Percentiles rank a stretch among this genome's conserved stretches.
Conservation (phyloP, 2,329 filamentous ascomycete genomes). For the Clonostachys rhizophaga region DNA sequence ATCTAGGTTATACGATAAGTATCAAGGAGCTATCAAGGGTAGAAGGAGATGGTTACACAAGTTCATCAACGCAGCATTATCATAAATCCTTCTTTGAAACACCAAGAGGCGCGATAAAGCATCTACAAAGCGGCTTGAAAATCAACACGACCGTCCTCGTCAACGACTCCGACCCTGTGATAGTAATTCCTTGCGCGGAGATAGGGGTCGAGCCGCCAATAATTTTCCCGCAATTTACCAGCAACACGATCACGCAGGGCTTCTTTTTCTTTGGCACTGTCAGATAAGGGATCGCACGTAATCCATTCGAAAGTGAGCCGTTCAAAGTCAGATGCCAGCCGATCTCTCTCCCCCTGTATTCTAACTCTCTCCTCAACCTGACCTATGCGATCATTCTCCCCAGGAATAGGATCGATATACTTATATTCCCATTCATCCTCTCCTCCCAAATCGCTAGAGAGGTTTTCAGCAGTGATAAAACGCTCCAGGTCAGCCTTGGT, state of each 20-base stretch:
- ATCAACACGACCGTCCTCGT: conserved; percentile 1
- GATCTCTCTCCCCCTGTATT: conserved; percentile 30
- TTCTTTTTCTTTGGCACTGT: conserved; percentile 7
- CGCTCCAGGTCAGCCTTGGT: conserved; percentile 55
- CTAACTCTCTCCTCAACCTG: conserved; percentile 26
- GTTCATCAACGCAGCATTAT: too few relatives aligned
- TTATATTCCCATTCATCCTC: conserved; percentile 63
- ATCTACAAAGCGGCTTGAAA: neutral
- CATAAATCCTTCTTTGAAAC: too few relatives aligned
- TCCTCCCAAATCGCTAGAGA: conserved; percentile 59
- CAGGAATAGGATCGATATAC: conserved; percentile 54
- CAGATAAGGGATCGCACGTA: conserved; percentile 11
- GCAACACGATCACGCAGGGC: conserved; percentile 36
- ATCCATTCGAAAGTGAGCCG: conserved; percentile 55
- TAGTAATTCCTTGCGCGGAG: conserved; percentile 22
- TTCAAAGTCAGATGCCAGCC: conserved; percentile 52
- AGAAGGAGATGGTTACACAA: too few relatives aligned
- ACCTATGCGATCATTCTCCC: conserved; percentile 50
- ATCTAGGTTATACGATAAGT: too few relatives aligned
- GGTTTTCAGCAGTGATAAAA: conserved; percentile 53
- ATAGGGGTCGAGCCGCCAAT: conserved; percentile 69
- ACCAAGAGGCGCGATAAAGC: too few relatives aligned
- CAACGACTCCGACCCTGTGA: conserved; percentile 2
- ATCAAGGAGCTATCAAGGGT: too few relatives aligned
- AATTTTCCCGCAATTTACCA: conserved; percentile 54